Evolutionary conservation across 129 eudicot genomes (phyloP).

Genomic region (Cynara cardunculus): DNA sequence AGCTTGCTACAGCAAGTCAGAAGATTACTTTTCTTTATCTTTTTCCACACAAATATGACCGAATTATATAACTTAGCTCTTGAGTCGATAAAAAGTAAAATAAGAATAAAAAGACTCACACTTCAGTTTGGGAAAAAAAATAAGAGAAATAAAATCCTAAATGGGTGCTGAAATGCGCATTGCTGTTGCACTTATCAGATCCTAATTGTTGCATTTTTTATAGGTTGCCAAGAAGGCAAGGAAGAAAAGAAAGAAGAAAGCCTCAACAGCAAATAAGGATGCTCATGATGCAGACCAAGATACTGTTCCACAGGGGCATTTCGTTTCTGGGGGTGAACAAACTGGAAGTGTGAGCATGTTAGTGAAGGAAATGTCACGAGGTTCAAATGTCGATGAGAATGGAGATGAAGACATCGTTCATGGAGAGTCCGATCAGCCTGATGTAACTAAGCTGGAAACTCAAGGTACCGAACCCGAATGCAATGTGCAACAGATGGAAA

Average conservation of each 20-base stretch:
- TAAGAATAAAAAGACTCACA: background rate
- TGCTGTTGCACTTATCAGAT: background rate
- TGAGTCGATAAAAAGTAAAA: background rate
- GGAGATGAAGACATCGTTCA: constrained; percentile 28
- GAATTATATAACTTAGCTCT: background rate
- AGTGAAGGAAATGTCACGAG: constrained; percentile 26
- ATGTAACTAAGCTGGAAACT: constrained; percentile 21
- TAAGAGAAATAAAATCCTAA: background rate
- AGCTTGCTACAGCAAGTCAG: background rate
- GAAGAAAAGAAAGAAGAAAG: constrained; percentile 55
- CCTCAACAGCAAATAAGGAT: constrained; percentile 36
- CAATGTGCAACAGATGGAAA: constrained; percentile 33
- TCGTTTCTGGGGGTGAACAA: constrained; percentile 35
- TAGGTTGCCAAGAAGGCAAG: constrained; percentile 84
- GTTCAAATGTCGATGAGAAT: constrained; percentile 27
- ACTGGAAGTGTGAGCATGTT: constrained; percentile 21
- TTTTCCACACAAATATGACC: background rate
- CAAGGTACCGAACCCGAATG: constrained; percentile 17
- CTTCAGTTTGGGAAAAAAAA: background rate
- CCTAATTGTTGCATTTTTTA: background rate
- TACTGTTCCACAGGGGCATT: constrained; percentile 28
- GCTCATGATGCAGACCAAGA: constrained; percentile 38
- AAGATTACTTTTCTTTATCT: background rate
- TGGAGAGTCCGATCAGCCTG: constrained; percentile 36
- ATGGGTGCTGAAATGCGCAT: background rate